phyloP scores from a whole-genome alignment of 805 yeast genomes.

The Pichia membranifaciens region DNA sequence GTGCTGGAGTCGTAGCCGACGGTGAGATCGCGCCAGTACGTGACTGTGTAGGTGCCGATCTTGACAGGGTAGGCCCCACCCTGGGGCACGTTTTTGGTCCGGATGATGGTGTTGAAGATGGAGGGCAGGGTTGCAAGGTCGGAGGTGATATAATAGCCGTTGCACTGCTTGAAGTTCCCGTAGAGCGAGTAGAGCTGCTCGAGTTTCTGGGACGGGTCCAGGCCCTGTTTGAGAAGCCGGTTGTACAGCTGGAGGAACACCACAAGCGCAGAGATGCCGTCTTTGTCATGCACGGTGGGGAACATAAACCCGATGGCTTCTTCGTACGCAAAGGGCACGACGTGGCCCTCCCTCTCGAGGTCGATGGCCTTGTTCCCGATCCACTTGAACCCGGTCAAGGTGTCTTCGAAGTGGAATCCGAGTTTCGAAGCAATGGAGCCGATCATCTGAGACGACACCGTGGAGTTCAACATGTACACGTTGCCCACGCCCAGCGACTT shows the following conservation, averaged over 20 bases:
- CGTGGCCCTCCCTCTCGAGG: slow-evolving; percentile 53
- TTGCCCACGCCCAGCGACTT: slow-evolving; percentile 26
- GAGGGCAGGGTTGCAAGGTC: slow-evolving; percentile 44
- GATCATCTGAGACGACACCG: slow-evolving; percentile 86
- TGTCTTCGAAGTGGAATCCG: slow-evolving; percentile 66
- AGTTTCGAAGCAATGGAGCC: slow-evolving; percentile 56
- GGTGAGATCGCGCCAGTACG: slow-evolving; percentile 79
- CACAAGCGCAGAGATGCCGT: slow-evolving; percentile 77
- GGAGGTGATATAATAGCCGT: slow-evolving; percentile 74
- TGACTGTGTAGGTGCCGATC: slow-evolving; percentile 55
- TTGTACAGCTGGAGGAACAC: slow-evolving; percentile 69
- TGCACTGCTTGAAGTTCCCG: slow-evolving; percentile 80
- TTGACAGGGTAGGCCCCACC: slow-evolving; percentile 34
- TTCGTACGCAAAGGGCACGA: slow-evolving; percentile 86
- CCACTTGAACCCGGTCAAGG: slow-evolving; percentile 97
- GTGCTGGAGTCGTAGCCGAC: slow-evolving; percentile 73
- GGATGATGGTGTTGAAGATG: slow-evolving; percentile 48
- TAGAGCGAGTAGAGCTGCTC: slow-evolving; percentile 53
- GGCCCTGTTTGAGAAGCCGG: slow-evolving; percentile 38
- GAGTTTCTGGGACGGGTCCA: slow-evolving; percentile 44
- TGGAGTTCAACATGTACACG: slow-evolving; percentile 69
- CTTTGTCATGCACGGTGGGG: slow-evolving; percentile 78
- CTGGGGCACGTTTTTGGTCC: slow-evolving; percentile 10
- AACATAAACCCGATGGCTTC: slow-evolving; percentile 98
- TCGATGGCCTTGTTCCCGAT: slow-evolving; percentile 84